A percentile compares a stretch with the other conserved stretches of the same genome.
Evolutionary conservation across 257 asterid genomes (phyloP).

Genomic region (Petrea volubilis): DNA sequence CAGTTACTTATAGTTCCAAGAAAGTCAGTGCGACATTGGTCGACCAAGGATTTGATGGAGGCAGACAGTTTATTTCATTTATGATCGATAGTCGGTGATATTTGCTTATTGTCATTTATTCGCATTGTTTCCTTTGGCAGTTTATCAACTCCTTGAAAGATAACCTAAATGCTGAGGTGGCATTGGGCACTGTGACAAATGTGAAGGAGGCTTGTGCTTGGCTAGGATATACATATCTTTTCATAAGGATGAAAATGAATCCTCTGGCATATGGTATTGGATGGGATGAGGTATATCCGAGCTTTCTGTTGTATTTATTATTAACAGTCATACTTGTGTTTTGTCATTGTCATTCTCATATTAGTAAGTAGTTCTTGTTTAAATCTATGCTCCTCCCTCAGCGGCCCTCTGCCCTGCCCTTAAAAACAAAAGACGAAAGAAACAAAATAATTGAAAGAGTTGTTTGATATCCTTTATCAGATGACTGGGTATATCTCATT

Average conservation of each 20-base stretch:
- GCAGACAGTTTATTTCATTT: conserved; percentile 5
- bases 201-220: conserved; percentile 99
- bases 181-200: conserved; percentile 96
- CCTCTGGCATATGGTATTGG: conserved; percentile 98
- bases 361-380: neutral
- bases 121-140: conserved; percentile 46
- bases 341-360: neutral
- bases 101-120: conserved; percentile 19
- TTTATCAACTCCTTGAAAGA: conserved; percentile 92
- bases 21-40: too few relatives aligned
- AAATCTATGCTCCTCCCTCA: neutral
- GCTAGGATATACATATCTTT: conserved; percentile 97
- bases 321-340: conserved; percentile 4
- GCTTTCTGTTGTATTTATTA: conserved; percentile 8
- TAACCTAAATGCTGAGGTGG: conserved; percentile 98
- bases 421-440: neutral
- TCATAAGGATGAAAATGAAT: conserved; percentile 96
- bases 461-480: neutral
- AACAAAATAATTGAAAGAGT: neutral
- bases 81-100: neutral
- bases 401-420: neutral
- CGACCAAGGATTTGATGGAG: neutral
- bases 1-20: too few relatives aligned
- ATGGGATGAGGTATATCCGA: conserved; percentile 90
- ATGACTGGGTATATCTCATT: neutral